A percentile compares a stretch with the other conserved stretches of the same genome.
Conservation (phyloP, 805 yeast genomes). For the Pichia kluyveri region DNA sequence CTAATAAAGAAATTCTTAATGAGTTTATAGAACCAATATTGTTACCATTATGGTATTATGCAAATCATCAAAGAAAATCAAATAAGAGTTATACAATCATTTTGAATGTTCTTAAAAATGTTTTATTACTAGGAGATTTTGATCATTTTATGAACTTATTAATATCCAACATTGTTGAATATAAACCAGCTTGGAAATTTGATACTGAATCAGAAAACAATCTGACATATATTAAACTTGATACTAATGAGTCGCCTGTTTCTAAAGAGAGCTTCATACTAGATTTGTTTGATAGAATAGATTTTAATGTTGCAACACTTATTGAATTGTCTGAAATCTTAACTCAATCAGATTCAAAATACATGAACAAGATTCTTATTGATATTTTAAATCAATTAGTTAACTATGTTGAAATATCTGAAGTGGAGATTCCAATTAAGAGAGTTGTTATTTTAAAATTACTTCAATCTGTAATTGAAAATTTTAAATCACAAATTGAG, state of each 20-base stretch:
- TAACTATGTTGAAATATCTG: slow-evolving; percentile 15
- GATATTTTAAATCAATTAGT: slow-evolving; percentile 56
- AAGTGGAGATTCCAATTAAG: slow-evolving; percentile 40
- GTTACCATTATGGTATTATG: slow-evolving; percentile 36
- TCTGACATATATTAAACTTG: slow-evolving; percentile 18
- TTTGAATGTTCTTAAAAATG: slow-evolving; percentile 30
- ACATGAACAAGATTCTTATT: slow-evolving; percentile 40
- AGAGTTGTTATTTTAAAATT: slow-evolving; percentile 53
- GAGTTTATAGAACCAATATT: slow-evolving; percentile 24
- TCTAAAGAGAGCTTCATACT: slow-evolving; percentile 5
- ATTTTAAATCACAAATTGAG: slow-evolving; percentile 48
- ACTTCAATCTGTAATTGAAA: slow-evolving; percentile 50
- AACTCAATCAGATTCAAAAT: slow-evolving; percentile 38
- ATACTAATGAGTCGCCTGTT: slow-evolving; percentile 5
- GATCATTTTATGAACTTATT: slow-evolving; percentile 9
- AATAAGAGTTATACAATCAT: slow-evolving; percentile 29
- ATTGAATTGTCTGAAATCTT: slow-evolving; percentile 20
- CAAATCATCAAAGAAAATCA: slow-evolving; percentile 26
- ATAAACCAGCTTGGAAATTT: slow-evolving; percentile 33
- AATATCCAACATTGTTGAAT: slow-evolving; percentile 14
- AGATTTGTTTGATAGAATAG: slow-evolving; percentile 33
- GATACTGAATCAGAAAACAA: slow-evolving; percentile 31
- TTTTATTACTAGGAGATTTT: slow-evolving; percentile 12
- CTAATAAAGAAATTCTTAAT: slow-evolving; percentile 25
- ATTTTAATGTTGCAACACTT: slow-evolving; percentile 31